Evolutionary conservation across 2,329 filamentous ascomycete genomes (phyloP), one percentile per base, ranked within the genome.

Genomic region (Nannizzia gypsea): DNA sequence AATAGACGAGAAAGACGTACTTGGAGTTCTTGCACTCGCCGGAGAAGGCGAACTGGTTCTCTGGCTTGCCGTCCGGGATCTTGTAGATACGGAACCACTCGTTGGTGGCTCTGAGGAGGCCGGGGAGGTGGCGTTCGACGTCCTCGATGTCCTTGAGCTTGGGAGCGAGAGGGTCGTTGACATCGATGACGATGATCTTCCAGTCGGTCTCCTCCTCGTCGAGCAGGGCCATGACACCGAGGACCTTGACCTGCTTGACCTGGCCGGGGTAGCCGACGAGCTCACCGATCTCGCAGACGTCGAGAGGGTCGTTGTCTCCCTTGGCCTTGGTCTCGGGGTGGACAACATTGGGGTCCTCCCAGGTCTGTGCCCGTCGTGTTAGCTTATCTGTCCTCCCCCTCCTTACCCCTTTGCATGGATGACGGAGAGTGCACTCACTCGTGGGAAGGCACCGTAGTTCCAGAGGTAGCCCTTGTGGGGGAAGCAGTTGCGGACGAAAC

Each of bases 51-150:
- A 99, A 99, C 81, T 97, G 93, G 86, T 99, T 99, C 88, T 99
- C 93, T 71, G 92, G 91, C 90, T 99, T 99, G 83, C 93, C 93
- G 74, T 99, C 93, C 74, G 93, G 93, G 79, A 99, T 99, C 84
- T 99, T 99, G 88, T 99, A 99, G 85, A 99, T 99, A 77, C 93
- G 90, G 90, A 99, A 99, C 93, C 93, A 99, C 83, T 99, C 93
- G 74, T 99, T 99, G 74, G 92, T 97, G 73, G 93, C 93, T 68
- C 93, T 88, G 75, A 99, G 84, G 62, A 99, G 89, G 70, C 93
- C 93, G 63, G 93, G 93, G 61, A 99, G 86, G 81, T 97, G 93
- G 73, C 92, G 87, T 84, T 99, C 93, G 68, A 99, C 93, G 74
- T 99, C 93, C 84, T 97, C 93, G 65, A 97, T 87, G 76, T 97